phyloP scores from a whole-genome alignment of 805 yeast species.

The Metschnikowia henanensis region DNA sequence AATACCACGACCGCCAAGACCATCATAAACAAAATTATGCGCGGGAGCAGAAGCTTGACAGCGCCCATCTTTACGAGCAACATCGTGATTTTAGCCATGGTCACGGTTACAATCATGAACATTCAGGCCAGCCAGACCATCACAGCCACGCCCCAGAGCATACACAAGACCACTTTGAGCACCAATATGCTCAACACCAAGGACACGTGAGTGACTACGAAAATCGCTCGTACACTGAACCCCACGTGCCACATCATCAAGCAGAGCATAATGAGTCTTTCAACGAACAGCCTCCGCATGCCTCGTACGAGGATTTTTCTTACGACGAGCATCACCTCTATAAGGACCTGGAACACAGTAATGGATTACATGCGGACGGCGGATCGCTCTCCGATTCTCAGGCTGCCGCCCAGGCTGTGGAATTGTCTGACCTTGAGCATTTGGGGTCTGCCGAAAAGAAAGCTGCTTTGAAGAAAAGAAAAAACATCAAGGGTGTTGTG shows the following conservation, averaged over 20 bases:
- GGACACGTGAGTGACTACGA: not conserved
- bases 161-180: not conserved
- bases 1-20: not conserved
- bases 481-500: constrained; percentile 34
- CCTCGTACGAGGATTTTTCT: not conserved
- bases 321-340: not conserved
- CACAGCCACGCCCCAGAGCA: not conserved
- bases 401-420: not conserved
- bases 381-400: constrained; percentile 2
- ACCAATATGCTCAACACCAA: constrained; percentile 1
- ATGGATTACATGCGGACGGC: not conserved
- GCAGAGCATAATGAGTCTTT: constrained; percentile 2
- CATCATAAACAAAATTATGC: not conserved
- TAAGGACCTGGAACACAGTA: not conserved
- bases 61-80: not conserved
- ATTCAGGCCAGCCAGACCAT: not conserved
- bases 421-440: constrained; percentile 4
- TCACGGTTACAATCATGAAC: not conserved
- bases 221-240: not conserved
- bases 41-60: not conserved
- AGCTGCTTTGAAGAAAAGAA: constrained; percentile 23
- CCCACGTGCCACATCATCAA: not conserved
- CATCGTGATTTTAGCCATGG: constrained; percentile 3
- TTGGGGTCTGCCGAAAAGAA: constrained; percentile 8
- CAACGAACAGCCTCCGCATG: not conserved